phyloP scores from a whole-genome alignment of 192 early-diverging fungal species.

The Spinellus fusiger region DNA sequence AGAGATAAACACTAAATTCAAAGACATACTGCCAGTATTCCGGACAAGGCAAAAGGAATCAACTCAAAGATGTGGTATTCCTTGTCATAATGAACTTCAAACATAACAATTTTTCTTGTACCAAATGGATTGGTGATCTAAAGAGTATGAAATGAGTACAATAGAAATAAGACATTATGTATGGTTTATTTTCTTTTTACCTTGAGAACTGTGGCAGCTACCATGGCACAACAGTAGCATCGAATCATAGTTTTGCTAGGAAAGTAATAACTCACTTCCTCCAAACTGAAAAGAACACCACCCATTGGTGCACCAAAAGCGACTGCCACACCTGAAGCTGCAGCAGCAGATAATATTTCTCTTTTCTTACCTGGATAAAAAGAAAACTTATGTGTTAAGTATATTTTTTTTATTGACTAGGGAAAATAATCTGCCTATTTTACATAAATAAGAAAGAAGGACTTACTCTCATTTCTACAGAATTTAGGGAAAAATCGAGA shows the following conservation, averaged over 20 bases:
- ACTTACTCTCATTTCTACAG: slow-evolving; percentile 74
- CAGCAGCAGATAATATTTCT: slow-evolving; percentile 88
- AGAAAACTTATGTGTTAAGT: background rate
- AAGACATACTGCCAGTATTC: slow-evolving; percentile 63
- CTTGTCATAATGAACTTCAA: slow-evolving; percentile 84
- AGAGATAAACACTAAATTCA: background rate
- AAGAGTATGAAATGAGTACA: background rate
- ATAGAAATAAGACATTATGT: background rate
- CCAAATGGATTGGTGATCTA: slow-evolving; percentile 80
- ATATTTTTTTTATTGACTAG: too few relatives aligned
- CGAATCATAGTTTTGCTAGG: slow-evolving; percentile 93
- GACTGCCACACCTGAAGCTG: slow-evolving; percentile 89
- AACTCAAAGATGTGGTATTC: slow-evolving; percentile 93
- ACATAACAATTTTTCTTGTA: slow-evolving; percentile 78
- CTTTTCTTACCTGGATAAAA: slow-evolving; percentile 64
- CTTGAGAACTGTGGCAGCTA: slow-evolving; percentile 80
- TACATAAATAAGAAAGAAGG: background rate
- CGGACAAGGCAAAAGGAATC: slow-evolving; percentile 76
- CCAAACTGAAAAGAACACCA: slow-evolving; percentile 89
- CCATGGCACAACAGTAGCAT: slow-evolving; percentile 91
- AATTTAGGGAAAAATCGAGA: slow-evolving; percentile 88
- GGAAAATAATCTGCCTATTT: background rate
- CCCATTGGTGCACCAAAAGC: slow-evolving; percentile 98
- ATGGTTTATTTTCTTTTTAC: slow-evolving; percentile 18
- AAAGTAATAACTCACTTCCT: slow-evolving; percentile 91